Conservation (phyloP, 176 grass and related monocot genomes). For the Panicum miliaceum region DNA sequence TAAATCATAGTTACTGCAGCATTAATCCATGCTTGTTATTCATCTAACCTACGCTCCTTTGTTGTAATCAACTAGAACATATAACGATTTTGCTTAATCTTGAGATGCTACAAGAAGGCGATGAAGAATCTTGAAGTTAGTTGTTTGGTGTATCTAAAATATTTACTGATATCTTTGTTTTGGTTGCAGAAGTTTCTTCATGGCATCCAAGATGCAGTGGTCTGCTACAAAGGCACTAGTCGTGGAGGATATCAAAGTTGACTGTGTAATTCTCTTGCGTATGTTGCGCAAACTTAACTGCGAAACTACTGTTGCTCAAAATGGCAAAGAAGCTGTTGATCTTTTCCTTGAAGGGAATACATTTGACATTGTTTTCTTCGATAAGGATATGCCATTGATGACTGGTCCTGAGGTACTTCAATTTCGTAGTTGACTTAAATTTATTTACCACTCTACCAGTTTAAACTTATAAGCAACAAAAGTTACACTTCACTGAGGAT, state of each 20-base stretch:
- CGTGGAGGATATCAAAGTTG: conserved; percentile 28
- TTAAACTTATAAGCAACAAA: too few relatives aligned
- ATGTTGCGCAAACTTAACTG: conserved; percentile 6
- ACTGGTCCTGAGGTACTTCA: conserved; percentile 38
- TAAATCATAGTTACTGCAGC: not conserved
- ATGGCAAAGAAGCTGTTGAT: conserved; percentile 44
- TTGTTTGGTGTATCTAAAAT: not conserved
- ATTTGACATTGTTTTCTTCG: conserved; percentile 37
- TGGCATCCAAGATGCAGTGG: conserved; percentile 2
- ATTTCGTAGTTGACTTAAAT: not conserved
- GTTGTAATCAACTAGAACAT: not conserved
- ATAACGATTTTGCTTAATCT: not conserved
- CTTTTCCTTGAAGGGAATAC: conserved; percentile 41
- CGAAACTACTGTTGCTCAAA: not conserved
- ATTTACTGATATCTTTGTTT: not conserved
- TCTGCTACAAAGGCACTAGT: conserved; percentile 20
- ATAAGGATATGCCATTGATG: conserved; percentile 47
- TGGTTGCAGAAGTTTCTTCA: not conserved
- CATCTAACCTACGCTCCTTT: not conserved
- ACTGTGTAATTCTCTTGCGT: not conserved
- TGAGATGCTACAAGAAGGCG: not conserved
- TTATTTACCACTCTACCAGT: not conserved
- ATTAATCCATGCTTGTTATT: not conserved
- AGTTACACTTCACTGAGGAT: not conserved
- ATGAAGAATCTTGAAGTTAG: not conserved